These are phyloP conservation scores for Xylaria telfairii DNA, from an alignment of 495 filamentous ascomycete species.

Conservation along the genomic window DNA sequence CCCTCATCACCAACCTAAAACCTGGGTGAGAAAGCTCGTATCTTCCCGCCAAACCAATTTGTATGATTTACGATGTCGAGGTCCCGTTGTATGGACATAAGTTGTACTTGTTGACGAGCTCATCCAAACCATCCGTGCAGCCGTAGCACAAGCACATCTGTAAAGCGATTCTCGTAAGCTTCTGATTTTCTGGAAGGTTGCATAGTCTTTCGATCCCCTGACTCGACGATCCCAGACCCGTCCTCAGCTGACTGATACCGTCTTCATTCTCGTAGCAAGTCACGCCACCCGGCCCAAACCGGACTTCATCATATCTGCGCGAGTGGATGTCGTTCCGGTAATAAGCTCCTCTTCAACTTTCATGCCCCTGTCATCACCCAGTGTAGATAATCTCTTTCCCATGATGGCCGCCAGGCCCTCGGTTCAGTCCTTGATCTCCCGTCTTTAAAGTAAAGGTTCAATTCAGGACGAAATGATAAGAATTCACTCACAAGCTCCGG, in stretches of 20 bases:
- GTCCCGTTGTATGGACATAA: constrained; percentile 22
- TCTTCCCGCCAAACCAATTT: neutral
- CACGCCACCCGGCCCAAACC: neutral
- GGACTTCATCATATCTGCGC: neutral
- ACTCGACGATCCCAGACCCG: neutral
- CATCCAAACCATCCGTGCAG: constrained; percentile 19
- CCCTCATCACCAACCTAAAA: neutral
- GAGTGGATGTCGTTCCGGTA: neutral
- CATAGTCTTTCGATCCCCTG: too few species aligned
- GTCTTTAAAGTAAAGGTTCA: neutral
- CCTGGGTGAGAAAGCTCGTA: neutral
- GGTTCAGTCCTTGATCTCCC: neutral
- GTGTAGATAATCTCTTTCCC: neutral
- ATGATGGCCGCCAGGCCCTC: neutral
- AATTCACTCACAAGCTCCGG: constrained; percentile 16
- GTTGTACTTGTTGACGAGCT: constrained; percentile 16
- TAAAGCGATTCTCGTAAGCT: neutral
- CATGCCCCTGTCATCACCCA: neutral
- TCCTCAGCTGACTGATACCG: neutral
- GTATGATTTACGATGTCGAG: neutral
- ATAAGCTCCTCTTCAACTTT: neutral
- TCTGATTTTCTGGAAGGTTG: too few species aligned
- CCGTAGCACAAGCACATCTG: constrained; percentile 23
- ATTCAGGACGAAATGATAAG: neutral
- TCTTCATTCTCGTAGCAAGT: neutral